Evolutionary conservation across 495 filamentous ascomycete genomes (phyloP).

Genomic region (Xylaria cubensis): DNA sequence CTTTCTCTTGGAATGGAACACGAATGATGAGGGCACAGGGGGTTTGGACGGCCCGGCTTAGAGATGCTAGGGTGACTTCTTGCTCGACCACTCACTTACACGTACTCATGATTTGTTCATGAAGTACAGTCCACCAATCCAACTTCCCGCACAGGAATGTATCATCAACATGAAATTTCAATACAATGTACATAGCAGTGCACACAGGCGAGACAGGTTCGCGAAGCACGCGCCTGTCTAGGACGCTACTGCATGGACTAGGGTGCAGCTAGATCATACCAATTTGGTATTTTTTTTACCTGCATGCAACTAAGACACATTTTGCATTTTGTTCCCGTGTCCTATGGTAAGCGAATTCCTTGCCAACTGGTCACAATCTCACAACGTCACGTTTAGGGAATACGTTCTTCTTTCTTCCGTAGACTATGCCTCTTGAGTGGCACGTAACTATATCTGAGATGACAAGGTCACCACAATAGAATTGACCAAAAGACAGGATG

Average conservation of each 20-base stretch:
- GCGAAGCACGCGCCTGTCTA: constrained; percentile 17
- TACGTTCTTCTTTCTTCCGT: constrained; percentile 2
- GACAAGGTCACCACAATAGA: background rate
- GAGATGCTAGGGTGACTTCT: constrained; percentile 3
- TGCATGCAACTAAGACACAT: constrained; percentile 12
- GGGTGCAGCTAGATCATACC: constrained; percentile 14
- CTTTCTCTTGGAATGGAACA: background rate
- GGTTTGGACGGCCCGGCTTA: background rate
- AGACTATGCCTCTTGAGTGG: constrained; percentile 11
- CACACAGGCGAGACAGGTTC: background rate
- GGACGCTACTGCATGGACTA: constrained; percentile 4
- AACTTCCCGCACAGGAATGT: background rate
- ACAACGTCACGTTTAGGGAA: background rate
- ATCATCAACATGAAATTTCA: constrained; percentile 3
- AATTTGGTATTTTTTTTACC: constrained; percentile 9
- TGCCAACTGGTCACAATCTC: background rate
- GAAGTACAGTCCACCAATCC: background rate
- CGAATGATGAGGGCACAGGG: constrained; percentile 4
- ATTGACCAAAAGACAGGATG: no score
- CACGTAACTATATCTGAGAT: background rate
- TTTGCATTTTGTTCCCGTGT: background rate
- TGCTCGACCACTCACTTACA: background rate
- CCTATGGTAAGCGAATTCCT: constrained; percentile 5
- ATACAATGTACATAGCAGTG: background rate
- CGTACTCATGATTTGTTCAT: background rate